Conservation (phyloP, 257 asterid species). For the Fraxinus quadrangulata region DNA sequence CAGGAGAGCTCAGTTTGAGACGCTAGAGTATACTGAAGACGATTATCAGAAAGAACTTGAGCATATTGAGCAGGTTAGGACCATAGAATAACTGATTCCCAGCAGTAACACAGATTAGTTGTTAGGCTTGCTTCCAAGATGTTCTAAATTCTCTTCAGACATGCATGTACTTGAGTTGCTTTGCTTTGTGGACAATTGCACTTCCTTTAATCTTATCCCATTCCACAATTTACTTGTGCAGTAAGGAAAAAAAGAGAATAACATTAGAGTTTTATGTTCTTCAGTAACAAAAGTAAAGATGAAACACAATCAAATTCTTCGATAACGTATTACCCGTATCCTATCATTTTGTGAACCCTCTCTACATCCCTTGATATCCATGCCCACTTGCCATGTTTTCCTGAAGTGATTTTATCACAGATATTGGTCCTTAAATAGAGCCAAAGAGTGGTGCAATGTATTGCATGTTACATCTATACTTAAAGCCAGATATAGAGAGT, state of each 20-base stretch:
- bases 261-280: not conserved
- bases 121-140: not conserved
- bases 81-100: slow-evolving; percentile 1
- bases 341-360: not conserved
- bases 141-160: not conserved
- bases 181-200: not conserved
- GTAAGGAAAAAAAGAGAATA: not conserved
- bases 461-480: not conserved
- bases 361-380: not conserved
- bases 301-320: not conserved
- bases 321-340: not conserved
- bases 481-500: not conserved
- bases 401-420: not conserved
- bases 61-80: slow-evolving; percentile 87
- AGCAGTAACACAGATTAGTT: slow-evolving; percentile 1
- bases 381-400: not conserved
- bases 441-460: not conserved
- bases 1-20: slow-evolving; percentile 96
- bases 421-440: not conserved
- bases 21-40: slow-evolving; percentile 89
- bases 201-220: not conserved
- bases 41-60: slow-evolving; percentile 97
- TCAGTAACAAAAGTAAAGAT: not conserved
- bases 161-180: not conserved
- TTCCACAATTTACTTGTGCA: not conserved